phyloP scores from a whole-genome alignment of 108 stramenopile genomes.

The Ochromonas danica region DNA sequence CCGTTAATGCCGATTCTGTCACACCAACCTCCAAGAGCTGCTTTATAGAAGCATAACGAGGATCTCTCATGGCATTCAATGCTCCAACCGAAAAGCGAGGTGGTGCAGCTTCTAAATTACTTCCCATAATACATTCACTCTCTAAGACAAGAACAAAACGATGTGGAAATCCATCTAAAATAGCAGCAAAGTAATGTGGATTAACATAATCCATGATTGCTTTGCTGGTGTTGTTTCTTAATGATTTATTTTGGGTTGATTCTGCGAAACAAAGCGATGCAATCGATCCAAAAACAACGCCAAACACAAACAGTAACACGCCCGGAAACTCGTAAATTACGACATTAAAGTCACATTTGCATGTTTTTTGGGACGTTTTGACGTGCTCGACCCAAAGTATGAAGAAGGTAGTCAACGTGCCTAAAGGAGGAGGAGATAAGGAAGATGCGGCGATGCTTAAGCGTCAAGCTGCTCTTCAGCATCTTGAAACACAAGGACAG shows the following conservation, averaged over 20 bases:
- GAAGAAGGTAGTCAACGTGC: no score
- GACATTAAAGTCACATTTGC: no score
- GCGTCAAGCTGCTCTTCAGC: not conserved
- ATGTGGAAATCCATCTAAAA: constrained; percentile 21
- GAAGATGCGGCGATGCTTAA: not conserved
- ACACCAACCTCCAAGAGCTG: constrained; percentile 18
- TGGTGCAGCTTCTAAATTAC: not conserved
- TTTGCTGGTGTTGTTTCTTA: no score
- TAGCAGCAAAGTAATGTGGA: constrained; percentile 9
- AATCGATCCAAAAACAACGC: no score
- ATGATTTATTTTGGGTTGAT: no score
- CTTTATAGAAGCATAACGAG: not conserved
- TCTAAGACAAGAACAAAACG: not conserved
- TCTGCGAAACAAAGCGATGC: no score
- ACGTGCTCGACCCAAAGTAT: no score
- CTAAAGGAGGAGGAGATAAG: not conserved
- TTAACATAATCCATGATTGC: no score
- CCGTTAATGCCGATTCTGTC: not conserved
- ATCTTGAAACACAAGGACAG: not conserved
- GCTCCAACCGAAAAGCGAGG: constrained; percentile 13
- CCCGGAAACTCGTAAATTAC: no score
- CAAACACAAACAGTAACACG: no score
- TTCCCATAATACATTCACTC: not conserved
- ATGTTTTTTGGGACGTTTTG: no score
- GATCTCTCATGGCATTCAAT: constrained; percentile 12